Conservation (phyloP, 73 alveolate genomes). For the Paramecium primaurelia region DNA sequence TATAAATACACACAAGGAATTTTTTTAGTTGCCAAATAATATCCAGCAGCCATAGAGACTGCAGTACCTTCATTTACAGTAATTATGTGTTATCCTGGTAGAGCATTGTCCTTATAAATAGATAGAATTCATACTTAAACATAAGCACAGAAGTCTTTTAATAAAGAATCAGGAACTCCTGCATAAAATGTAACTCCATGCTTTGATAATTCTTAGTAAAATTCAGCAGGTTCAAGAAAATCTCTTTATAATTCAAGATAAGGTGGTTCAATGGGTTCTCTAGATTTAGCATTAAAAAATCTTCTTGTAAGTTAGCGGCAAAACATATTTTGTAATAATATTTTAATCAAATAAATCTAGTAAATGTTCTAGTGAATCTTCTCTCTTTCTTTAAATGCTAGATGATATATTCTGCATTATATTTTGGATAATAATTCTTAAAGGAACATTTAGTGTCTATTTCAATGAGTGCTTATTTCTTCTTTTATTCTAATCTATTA, state of each 20-base stretch:
- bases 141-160: conserved; percentile 73
- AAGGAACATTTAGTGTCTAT: background rate
- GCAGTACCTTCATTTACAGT: conserved; percentile 95
- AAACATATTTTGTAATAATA: background rate
- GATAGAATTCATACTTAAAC: conserved; percentile 1
- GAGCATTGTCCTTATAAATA: conserved; percentile 58
- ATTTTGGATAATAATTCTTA: conserved; percentile 25
- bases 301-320: background rate
- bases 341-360: background rate
- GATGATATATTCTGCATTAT: background rate
- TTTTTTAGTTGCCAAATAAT: conserved; percentile 83
- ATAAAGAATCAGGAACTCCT: conserved; percentile 95
- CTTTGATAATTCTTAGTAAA: conserved; percentile 50
- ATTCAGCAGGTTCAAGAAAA: conserved; percentile 68
- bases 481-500: conserved; percentile 31
- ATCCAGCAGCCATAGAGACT: conserved; percentile 91
- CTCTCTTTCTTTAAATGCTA: background rate
- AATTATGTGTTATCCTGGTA: conserved; percentile 76
- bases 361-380: conserved; percentile 7
- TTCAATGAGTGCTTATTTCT: background rate
- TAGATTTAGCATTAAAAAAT: background rate
- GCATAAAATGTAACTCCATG: conserved; percentile 85
- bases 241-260: conserved; percentile 63
- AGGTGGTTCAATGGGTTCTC: conserved; percentile 59
- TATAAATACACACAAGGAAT: conserved; percentile 88